phyloP scores from a whole-genome alignment of 1,284 basidiomycete genomes.

The Papiliotrema flavescens region DNA sequence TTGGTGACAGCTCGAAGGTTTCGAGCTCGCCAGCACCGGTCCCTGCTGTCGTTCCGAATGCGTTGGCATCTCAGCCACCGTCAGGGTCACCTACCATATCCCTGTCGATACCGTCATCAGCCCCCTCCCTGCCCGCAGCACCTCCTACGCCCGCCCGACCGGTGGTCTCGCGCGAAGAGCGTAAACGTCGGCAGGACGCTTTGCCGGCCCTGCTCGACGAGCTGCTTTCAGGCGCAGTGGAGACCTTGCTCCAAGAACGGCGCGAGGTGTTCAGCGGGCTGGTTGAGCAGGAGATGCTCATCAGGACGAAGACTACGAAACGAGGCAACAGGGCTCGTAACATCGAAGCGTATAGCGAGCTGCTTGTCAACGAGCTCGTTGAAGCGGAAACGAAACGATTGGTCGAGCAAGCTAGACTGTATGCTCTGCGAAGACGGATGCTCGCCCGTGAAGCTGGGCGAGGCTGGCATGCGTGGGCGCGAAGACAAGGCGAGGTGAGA shows the following conservation, averaged over 20 bases:
- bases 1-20: neutral
- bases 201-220: conserved; percentile 16
- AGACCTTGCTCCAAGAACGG: conserved; percentile 14
- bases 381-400: conserved; percentile 4
- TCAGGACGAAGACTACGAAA: conserved; percentile 11
- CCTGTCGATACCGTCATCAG: neutral
- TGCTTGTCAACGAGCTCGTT: conserved; percentile 6
- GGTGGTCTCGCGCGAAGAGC: conserved; percentile 1
- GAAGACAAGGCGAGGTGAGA: conserved; percentile 5
- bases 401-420: conserved; percentile 2
- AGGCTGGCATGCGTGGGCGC: conserved; percentile 24
- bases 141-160: conserved; percentile 1
- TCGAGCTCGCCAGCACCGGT: neutral
- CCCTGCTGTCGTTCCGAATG: neutral
- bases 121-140: neutral
- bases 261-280: conserved; percentile 11
- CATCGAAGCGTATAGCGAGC: conserved; percentile 13
- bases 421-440: conserved; percentile 10
- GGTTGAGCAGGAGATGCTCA: conserved; percentile 24
- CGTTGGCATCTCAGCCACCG: neutral
- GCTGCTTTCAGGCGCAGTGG: conserved; percentile 27
- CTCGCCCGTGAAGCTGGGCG: conserved; percentile 10
- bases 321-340: conserved; percentile 10
- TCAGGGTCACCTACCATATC: neutral
- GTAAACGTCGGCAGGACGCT: neutral